phyloP scores from a whole-genome alignment of 148 eudicot species.

The Chenopodium berlandieri region DNA sequence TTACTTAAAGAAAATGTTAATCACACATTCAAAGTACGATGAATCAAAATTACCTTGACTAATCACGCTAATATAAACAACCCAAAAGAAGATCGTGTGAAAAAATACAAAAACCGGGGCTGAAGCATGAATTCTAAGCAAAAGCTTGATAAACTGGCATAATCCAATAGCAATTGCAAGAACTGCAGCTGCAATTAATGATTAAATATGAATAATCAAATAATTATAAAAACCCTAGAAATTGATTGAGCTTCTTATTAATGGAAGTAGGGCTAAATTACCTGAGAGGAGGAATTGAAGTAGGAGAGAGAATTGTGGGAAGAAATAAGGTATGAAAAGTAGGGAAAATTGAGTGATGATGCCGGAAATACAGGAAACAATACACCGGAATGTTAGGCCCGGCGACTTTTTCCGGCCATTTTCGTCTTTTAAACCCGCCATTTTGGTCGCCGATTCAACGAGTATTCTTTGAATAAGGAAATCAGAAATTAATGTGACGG shows the following conservation, averaged over 20 bases:
- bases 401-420: constrained; percentile 14
- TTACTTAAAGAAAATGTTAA: neutral
- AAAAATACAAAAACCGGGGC: constrained; percentile 73
- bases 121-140: constrained; percentile 52
- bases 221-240: neutral
- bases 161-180: constrained; percentile 35
- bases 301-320: constrained; percentile 38
- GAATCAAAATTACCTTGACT: constrained; percentile 42
- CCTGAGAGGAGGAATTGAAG: constrained; percentile 55
- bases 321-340: constrained; percentile 36
- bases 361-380: constrained; percentile 34
- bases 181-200: constrained; percentile 36
- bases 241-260: neutral
- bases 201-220: neutral
- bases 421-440: constrained; percentile 13
- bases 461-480: neutral
- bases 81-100: constrained; percentile 52
- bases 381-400: constrained; percentile 22
- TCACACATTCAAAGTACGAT: neutral
- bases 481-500: too few relatives aligned
- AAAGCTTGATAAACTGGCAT: constrained; percentile 41
- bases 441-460: constrained; percentile 1
- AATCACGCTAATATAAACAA: constrained; percentile 40
- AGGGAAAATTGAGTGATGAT: constrained; percentile 45
- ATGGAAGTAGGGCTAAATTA: constrained; percentile 8